These are phyloP conservation scores for Austroboletus sp. DNA, from an alignment of 1,284 basidiomycete species.

Conservation along the genomic window DNA sequence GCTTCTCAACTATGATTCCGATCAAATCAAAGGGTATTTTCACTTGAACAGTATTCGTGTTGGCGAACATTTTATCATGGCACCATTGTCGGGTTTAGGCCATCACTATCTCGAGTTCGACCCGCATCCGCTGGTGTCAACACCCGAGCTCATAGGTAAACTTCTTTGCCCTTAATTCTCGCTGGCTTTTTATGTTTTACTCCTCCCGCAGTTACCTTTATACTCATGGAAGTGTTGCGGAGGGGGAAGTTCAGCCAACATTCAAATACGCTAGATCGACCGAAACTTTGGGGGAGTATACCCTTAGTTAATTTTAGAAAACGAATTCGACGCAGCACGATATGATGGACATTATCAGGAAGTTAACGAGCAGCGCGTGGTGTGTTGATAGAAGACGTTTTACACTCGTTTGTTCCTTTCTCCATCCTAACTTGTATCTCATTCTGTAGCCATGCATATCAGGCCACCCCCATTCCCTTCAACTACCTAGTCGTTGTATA, in stretches of 20 bases:
- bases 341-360: constrained; percentile 27
- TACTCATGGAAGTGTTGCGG: constrained; percentile 53
- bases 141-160: constrained; percentile 46
- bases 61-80: constrained; percentile 29
- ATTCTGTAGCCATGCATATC: constrained; percentile 10
- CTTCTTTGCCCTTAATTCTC: background rate
- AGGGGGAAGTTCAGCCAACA: constrained; percentile 46
- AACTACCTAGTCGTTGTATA: background rate
- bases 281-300: constrained; percentile 40
- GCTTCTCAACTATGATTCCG: constrained; percentile 45
- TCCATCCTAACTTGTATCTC: constrained; percentile 8
- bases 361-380: background rate
- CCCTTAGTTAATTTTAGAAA: constrained; percentile 38
- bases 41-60: constrained; percentile 40
- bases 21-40: constrained; percentile 42
- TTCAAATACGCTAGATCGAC: constrained; percentile 39
- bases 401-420: constrained; percentile 3
- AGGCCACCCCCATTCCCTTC: background rate
- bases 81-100: constrained; percentile 40
- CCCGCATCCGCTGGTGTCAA: constrained; percentile 37
- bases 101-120: constrained; percentile 44
- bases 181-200: constrained; percentile 3
- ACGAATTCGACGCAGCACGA: constrained; percentile 40
- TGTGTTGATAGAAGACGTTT: constrained; percentile 1
- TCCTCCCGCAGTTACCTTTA: constrained; percentile 43